These are phyloP conservation scores for Apiospora sp. DNA, from an alignment of 2,329 filamentous ascomycete genomes.

Conservation along the genomic window DNA sequence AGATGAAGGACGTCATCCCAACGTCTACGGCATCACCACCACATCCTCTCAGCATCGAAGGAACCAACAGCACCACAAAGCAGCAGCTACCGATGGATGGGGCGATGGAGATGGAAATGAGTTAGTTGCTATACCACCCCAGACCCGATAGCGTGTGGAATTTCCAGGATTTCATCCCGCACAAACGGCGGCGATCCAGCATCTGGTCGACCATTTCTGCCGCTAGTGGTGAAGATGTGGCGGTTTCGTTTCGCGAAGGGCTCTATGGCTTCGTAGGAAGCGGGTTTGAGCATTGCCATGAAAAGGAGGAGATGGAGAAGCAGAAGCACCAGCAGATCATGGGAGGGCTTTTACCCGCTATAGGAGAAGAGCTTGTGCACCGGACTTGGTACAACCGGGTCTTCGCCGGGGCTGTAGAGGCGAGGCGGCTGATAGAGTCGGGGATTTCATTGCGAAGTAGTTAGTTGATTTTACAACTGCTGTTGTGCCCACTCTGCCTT, in stretches of 20 bases:
- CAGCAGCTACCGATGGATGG: constrained; percentile 6
- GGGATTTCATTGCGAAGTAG: neutral
- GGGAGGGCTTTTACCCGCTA: neutral
- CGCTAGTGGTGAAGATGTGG: constrained; percentile 10
- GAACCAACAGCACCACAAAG: neutral
- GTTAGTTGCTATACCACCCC: constrained; percentile 22
- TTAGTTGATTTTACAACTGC: neutral
- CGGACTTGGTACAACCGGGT: constrained; percentile 1
- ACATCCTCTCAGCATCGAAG: neutral
- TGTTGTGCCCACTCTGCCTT: neutral
- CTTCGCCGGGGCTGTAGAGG: neutral
- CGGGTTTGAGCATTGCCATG: neutral
- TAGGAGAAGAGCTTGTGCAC: constrained; percentile 2
- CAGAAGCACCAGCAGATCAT: neutral
- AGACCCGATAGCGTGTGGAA: constrained; percentile 21
- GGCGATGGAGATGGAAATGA: constrained; percentile 19
- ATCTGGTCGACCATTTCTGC: constrained; percentile 15
- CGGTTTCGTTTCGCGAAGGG: neutral
- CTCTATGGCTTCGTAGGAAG: neutral
- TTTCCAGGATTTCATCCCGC: constrained; percentile 11
- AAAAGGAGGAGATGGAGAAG: neutral
- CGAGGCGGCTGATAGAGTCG: neutral
- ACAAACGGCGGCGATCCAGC: neutral
- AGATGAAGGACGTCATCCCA: neutral
- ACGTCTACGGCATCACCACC: neutral